These are phyloP conservation scores for Beverwykella pulmonaria DNA, from an alignment of 495 filamentous ascomycete genomes.

Conservation along the genomic window DNA sequence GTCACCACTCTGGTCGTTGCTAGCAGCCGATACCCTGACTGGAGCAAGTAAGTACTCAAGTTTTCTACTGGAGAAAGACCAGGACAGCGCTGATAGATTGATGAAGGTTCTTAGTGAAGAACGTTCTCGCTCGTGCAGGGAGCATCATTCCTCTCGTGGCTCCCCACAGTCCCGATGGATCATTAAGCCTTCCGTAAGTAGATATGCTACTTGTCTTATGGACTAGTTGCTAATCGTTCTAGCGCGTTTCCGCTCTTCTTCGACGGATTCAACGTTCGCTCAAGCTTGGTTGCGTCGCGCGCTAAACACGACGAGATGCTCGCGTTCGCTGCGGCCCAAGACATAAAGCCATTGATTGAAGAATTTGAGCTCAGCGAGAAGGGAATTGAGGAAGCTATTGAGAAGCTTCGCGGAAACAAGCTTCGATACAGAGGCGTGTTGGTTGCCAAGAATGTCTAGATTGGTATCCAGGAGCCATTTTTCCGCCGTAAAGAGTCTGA, in stretches of 20 bases:
- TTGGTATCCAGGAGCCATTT: no score
- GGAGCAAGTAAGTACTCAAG: slow-evolving; percentile 34
- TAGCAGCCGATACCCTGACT: slow-evolving; percentile 40
- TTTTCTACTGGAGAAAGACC: not conserved
- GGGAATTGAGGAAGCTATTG: slow-evolving; percentile 27
- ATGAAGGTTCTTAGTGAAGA: slow-evolving; percentile 29
- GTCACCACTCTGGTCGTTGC: slow-evolving; percentile 42
- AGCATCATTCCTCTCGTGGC: slow-evolving; percentile 30
- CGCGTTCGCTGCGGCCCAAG: slow-evolving; percentile 24
- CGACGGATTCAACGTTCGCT: slow-evolving; percentile 30
- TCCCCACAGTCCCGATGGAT: slow-evolving; percentile 7
- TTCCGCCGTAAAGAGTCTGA: not conserved
- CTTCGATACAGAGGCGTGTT: slow-evolving; percentile 33
- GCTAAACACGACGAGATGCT: slow-evolving; percentile 35
- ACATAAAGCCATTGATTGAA: slow-evolving; percentile 29
- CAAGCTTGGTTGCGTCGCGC: slow-evolving; percentile 30
- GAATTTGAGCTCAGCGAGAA: slow-evolving; percentile 31
- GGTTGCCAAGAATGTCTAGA: slow-evolving; percentile 15
- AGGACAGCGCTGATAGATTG: not conserved
- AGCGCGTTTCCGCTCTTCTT: slow-evolving; percentile 29
- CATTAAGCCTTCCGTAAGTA: slow-evolving; percentile 28
- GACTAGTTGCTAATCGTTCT: not conserved
- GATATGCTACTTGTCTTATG: not conserved
- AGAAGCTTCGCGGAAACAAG: slow-evolving; percentile 20
- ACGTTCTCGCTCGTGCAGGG: slow-evolving; percentile 28